Evolutionary conservation across 2,329 filamentous ascomycete genomes (phyloP).

Genomic region (Gaeumannomyces sp.): DNA sequence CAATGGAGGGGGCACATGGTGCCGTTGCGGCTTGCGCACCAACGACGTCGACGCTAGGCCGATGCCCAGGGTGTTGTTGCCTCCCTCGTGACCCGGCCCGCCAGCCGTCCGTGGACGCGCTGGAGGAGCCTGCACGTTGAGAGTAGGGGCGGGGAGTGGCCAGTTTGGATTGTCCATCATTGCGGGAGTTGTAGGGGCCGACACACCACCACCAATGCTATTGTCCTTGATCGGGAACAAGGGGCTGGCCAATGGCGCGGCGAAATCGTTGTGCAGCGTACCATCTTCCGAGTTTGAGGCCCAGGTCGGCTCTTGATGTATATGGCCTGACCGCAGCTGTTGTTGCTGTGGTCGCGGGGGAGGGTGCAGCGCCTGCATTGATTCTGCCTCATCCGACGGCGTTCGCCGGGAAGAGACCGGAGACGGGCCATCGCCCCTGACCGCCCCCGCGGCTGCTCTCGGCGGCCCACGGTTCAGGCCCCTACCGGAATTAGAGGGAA

Average conservation of each 20-base stretch:
- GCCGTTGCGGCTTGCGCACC: constrained; percentile 9
- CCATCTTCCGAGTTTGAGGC: not conserved
- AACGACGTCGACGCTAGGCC: not conserved
- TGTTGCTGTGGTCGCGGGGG: constrained; percentile 6
- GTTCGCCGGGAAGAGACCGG: not conserved
- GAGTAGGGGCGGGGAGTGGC: constrained; percentile 14
- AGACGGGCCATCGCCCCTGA: not conserved
- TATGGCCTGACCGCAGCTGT: not conserved
- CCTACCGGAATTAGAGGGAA: constrained; percentile 7
- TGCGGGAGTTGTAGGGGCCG: constrained; percentile 12
- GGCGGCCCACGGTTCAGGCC: constrained; percentile 2
- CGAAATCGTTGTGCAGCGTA: constrained; percentile 1
- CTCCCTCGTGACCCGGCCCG: constrained; percentile 1
- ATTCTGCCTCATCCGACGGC: not conserved
- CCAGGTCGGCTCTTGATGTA: constrained; percentile 2
- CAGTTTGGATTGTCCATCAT: constrained; percentile 13
- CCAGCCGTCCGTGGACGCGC: constrained; percentile 4
- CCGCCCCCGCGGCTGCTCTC: constrained; percentile 1
- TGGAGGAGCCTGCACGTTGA: not conserved
- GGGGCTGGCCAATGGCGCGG: constrained; percentile 5
- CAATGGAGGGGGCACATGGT: constrained; percentile 7
- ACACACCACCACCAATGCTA: not conserved
- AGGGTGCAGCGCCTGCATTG: not conserved
- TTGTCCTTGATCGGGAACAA: constrained; percentile 1
- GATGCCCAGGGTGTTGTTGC: not conserved